These are phyloP conservation scores for Suillus occidentalis DNA, from an alignment of 768 basidiomycete genomes.

Conservation along the genomic window DNA sequence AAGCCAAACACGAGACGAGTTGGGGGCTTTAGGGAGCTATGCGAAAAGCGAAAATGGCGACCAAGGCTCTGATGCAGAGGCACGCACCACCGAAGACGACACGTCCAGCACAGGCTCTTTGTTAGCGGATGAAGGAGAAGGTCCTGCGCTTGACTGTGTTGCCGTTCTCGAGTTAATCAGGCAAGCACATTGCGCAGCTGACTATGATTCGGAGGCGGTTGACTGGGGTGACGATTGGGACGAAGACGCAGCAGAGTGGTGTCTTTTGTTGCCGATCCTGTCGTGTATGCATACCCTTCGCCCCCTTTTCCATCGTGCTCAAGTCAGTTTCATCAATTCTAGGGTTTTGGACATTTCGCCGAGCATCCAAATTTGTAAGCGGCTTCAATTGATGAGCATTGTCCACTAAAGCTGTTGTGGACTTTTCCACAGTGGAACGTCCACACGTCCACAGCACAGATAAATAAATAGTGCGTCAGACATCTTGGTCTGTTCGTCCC, in stretches of 20 bases:
- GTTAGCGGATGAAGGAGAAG: constrained; percentile 19
- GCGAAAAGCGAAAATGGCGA: constrained; percentile 21
- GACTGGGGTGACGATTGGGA: constrained; percentile 35
- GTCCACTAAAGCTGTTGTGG: too few relatives aligned
- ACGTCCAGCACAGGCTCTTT: not conserved
- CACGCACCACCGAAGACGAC: constrained; percentile 1
- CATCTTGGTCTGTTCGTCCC: too few relatives aligned
- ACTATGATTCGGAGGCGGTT: constrained; percentile 25
- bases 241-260: constrained; percentile 11
- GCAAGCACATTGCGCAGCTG: constrained; percentile 23
- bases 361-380: not conserved
- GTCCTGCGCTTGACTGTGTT: constrained; percentile 16
- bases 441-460: too few relatives aligned
- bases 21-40: constrained; percentile 26
- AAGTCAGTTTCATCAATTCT: not conserved
- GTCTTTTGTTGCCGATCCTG: not conserved
- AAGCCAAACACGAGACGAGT: constrained; percentile 9
- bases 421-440: too few relatives aligned
- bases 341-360: not conserved
- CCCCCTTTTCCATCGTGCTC: not conserved
- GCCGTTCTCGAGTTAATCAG: constrained; percentile 24
- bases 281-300: not conserved
- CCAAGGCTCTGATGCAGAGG: constrained; percentile 2
- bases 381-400: not conserved
- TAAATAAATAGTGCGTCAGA: too few relatives aligned